A percentile compares a stretch with the other conserved stretches of the same genome.
Evolutionary conservation across 805 yeast species (phyloP).

Genomic region (Candida dajiaensis): DNA sequence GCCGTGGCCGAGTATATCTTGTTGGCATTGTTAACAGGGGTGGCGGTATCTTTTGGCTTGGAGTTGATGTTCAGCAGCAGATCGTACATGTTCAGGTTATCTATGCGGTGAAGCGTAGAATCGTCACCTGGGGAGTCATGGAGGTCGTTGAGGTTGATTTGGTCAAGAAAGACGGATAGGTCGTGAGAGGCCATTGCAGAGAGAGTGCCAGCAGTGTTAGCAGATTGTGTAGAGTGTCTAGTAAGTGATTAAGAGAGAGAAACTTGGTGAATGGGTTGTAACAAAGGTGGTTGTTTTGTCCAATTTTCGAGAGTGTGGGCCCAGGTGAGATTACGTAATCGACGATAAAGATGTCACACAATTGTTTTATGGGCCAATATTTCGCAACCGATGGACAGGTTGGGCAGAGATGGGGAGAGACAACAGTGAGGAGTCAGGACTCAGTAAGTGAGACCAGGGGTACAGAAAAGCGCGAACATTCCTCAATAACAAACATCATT

Average conservation of each 20-base stretch:
- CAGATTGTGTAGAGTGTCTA: neutral
- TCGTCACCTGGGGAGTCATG: neutral
- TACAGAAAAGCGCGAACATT: too few relatives aligned
- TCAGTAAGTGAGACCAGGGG: too few relatives aligned
- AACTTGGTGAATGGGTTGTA: neutral
- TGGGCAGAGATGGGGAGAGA: too few relatives aligned
- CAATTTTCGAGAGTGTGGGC: neutral
- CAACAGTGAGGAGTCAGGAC: too few relatives aligned
- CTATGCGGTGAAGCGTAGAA: neutral
- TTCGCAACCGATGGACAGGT: too few relatives aligned
- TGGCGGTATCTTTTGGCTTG: neutral
- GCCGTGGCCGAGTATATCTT: neutral
- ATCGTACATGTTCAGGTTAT: neutral
- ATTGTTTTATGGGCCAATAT: too few relatives aligned
- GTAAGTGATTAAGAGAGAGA: neutral
- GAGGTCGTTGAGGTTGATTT: neutral
- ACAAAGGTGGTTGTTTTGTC: neutral
- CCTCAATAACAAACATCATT: too few relatives aligned
- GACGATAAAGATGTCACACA: neutral
- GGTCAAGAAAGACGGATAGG: neutral
- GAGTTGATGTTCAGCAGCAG: neutral
- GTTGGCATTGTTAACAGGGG: neutral
- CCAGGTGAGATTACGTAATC: neutral
- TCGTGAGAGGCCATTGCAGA: neutral
- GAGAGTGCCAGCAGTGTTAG: neutral